Evolutionary conservation across 1,139 yeast genomes (phyloP).

Genomic region (Diutina pseudorugosa): DNA sequence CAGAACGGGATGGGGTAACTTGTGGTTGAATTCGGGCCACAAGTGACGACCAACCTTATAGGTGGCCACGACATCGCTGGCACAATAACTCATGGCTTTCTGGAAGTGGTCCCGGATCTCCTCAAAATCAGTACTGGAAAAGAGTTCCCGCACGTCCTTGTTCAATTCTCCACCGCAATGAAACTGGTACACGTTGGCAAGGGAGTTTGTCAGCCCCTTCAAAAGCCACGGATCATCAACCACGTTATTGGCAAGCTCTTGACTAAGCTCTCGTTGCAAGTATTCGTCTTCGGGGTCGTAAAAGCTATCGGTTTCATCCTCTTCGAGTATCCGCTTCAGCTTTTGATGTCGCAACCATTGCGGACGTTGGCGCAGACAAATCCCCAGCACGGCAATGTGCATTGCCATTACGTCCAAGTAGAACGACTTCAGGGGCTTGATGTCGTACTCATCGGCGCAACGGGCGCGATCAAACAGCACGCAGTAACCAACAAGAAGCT

Average conservation of each 20-base stretch:
- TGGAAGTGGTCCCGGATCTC: constrained; percentile 49
- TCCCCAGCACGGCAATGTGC: constrained; percentile 84
- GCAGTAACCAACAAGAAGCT: constrained; percentile 77
- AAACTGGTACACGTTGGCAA: constrained; percentile 69
- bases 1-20: constrained; percentile 90
- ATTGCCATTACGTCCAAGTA: constrained; percentile 87
- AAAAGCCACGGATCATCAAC: constrained; percentile 66
- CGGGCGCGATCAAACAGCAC: constrained; percentile 87
- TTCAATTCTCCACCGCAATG: constrained; percentile 66
- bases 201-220: constrained; percentile 66
- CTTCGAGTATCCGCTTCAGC: constrained; percentile 10
- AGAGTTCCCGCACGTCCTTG: constrained; percentile 55
- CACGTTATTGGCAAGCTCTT: constrained; percentile 7
- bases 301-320: constrained; percentile 8
- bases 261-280: constrained; percentile 2
- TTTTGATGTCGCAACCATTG: constrained; percentile 59
- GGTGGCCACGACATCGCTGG: constrained; percentile 72
- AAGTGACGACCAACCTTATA: constrained; percentile 55
- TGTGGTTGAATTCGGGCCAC: constrained; percentile 52
- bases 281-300: constrained; percentile 4
- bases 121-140: constrained; percentile 42
- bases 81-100: constrained; percentile 65
- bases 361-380: constrained; percentile 86
- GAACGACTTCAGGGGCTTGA: constrained; percentile 58
- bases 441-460: constrained; percentile 68